Evolutionary conservation across 441 rosid genomes (phyloP), one percentile per base, ranked within the genome.

Genomic region (Pelargonium fulgidum): DNA sequence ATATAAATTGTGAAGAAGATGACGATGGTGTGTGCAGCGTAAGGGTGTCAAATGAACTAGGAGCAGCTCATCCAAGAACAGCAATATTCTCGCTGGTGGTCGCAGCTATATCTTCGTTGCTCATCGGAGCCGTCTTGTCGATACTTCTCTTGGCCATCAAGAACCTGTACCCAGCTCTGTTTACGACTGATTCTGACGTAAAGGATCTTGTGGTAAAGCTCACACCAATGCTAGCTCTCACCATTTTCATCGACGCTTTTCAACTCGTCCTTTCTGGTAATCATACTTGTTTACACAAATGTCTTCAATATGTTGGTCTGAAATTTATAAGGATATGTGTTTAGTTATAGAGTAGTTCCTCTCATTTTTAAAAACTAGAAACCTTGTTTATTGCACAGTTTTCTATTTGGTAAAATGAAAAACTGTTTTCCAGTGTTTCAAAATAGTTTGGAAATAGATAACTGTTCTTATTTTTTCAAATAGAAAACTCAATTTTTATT

Each of bases 241-340:
- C 90, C 79, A 85, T 91, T 12, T 76, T 85, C 71, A 59, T 86
- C 73, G 79, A 91, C 82, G 82, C 79, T 66, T 68, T 87, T 26
- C 98, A 93, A 50, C 97, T 96, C 4, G 95, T 90, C 20, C 89
- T 93, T 62, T 90, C 98, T 0, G 97, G 97, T 89, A 81, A 65
- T 33, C 7, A 33, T 1, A 22, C 1, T 22, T 29, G 2, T 1
- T 29, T 29, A 1, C 4, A 3, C 33, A 26, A 26, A 26, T 26
- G 29, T 26, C 13, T 10, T n/a, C n/a, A n/a, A n/a, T n/a, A n/a
- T n/a, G n/a, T n/a, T n/a, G n/a, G n/a, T n/a, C n/a, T n/a, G n/a
- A n/a, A n/a, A n/a, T n/a, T n/a, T n/a, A n/a, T n/a, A n/a, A n/a
- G n/a, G n/a, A n/a, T n/a, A n/a, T n/a, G n/a, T n/a, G n/a, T n/a